phyloP scores from a whole-genome alignment of 495 filamentous ascomycete genomes.

The Parachaetomium inaequale region DNA sequence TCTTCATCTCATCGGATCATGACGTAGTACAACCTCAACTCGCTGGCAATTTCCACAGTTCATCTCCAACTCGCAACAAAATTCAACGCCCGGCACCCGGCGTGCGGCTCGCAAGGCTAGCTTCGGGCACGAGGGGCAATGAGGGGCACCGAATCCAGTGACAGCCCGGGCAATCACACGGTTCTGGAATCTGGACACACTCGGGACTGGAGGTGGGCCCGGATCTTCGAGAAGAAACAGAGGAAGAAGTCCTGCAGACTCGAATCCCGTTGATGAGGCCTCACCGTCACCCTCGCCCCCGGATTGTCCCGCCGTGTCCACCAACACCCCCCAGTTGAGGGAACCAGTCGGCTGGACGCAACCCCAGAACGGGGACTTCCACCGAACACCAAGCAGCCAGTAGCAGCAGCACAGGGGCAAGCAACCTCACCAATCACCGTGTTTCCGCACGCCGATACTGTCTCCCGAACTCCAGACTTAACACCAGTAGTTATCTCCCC shows the following conservation, averaged over 20 bases:
- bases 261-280: not conserved
- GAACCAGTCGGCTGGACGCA: not conserved
- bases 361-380: not conserved
- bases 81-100: not conserved
- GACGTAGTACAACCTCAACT: no score
- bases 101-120: not conserved
- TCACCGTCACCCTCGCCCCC: not conserved
- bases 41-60: no score
- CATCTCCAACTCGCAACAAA: no score
- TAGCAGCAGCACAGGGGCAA: not conserved
- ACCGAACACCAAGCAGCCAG: not conserved
- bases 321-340: not conserved
- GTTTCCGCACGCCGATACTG: not conserved
- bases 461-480: not conserved
- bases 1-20: no score
- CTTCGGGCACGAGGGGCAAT: conserved; percentile 5
- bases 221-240: not conserved
- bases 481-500: not conserved
- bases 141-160: not conserved
- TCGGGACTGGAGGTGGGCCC: not conserved
- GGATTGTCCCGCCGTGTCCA: not conserved
- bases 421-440: not conserved
- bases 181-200: not conserved
- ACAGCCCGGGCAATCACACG: not conserved
- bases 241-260: not conserved